Conservation (phyloP, 352 stramenopile species). For the Globisporangium abappressorium region DNA sequence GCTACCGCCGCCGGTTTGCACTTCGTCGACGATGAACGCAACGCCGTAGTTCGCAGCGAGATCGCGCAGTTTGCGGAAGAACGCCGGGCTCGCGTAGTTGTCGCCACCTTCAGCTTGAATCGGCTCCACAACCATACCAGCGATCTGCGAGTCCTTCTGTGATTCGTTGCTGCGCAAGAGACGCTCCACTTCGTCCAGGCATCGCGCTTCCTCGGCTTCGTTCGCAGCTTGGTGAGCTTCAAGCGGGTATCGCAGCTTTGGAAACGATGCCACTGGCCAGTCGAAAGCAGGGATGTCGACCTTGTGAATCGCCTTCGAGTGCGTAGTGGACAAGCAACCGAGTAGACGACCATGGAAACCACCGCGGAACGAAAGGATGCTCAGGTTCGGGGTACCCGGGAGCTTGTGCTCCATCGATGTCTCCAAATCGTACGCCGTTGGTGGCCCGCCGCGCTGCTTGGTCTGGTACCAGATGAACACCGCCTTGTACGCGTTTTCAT, state of each 20-base stretch:
- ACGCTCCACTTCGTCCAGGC: conserved; percentile 58
- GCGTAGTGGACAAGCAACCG: conserved; percentile 78
- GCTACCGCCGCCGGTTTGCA: conserved; percentile 78
- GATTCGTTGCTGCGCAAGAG: conserved; percentile 43
- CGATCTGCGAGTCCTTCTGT: conserved; percentile 39
- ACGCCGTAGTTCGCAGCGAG: conserved; percentile 58
- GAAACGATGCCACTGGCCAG: conserved; percentile 80
- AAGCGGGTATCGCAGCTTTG: conserved; percentile 63
- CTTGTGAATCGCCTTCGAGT: conserved; percentile 87
- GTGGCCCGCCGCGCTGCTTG: conserved; percentile 59
- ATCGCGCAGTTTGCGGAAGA: conserved; percentile 59
- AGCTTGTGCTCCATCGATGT: conserved; percentile 68
- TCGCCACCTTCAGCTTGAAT: conserved; percentile 83
- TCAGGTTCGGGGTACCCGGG: conserved; percentile 67
- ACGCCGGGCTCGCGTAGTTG: conserved; percentile 68
- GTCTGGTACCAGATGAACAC: conserved; percentile 89
- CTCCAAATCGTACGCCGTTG: conserved; percentile 60
- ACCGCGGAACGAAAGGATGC: conserved; percentile 81
- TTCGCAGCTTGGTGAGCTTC: conserved; percentile 58
- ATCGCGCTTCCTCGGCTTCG: conserved; percentile 63
- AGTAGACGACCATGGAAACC: conserved; percentile 79
- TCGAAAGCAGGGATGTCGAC: conserved; percentile 83
- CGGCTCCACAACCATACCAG: conserved; percentile 78
- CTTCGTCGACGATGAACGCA: conserved; percentile 85
- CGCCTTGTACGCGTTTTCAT: conserved; percentile 86